Evolutionary conservation across 805 yeast genomes (phyloP), one percentile per base, ranked within the genome.

Genomic region (Wickerhamiella sergipiensis): DNA sequence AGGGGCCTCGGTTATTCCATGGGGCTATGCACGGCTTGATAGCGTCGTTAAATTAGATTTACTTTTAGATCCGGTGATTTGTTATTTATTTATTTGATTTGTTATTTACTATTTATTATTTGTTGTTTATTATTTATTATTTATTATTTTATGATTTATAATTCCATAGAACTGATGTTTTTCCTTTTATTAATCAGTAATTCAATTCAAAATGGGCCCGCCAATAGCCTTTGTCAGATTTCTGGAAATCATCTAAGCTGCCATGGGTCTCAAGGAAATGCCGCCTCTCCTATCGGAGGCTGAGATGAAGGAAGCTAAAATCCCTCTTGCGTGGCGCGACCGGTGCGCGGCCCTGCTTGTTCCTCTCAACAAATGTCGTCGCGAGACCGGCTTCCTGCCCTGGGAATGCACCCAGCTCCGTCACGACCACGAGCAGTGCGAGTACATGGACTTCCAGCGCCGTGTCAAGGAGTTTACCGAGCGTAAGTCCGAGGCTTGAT

Each of bases 401-500:
- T 80, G 84, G 84, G 79, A 77, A 59, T 85, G 95, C 61, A 55
- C 75, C 52, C 82, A 82, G 56, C 86, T 82, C 69, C 79, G 87
- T 64, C 94, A 86, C 59, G 80, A 74, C 43, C 86, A 88, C 73
- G 95, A 85, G 66, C 83, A 83, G 64, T 85, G 95, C 66, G 84
- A 85, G 67, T 83, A 83, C 65, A 67, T 80, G 66, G 95, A 86
- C 64, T 85, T 82, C 71, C 75, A 80, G 64, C 78, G 92, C 71
- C 78, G 95, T 68, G 85, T 83, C 52, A 73, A 79, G 63, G 89
- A 83, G 68, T 71, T 83, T 65, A 76, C 78, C 61, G 74, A 73
- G 52, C 26, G 26, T 22, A 45, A 45, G 23, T 10, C 40, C 40
- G 13, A 36, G 9, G 40, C 40, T 17, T 36, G 19, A 36, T 36